Conservation (phyloP, 331 rosid genomes). For the Rosa hybrid region DNA sequence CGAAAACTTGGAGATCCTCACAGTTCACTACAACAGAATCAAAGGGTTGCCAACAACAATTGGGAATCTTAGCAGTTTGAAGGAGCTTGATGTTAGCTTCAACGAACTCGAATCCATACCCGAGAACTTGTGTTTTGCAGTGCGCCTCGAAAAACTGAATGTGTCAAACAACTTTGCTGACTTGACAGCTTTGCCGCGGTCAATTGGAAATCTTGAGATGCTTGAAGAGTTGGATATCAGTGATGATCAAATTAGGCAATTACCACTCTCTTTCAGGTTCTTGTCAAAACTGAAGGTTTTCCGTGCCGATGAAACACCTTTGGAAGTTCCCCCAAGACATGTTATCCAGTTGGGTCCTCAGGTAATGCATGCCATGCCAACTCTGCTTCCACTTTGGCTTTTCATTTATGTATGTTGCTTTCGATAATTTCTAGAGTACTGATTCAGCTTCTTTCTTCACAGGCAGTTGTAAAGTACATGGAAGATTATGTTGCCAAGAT, state of each 20-base stretch:
- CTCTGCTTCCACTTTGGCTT: slow-evolving; percentile 1
- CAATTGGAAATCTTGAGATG: slow-evolving; percentile 83
- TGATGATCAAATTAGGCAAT: slow-evolving; percentile 66
- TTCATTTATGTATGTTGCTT: slow-evolving; percentile 7
- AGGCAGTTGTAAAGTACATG: slow-evolving; percentile 89
- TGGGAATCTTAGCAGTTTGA: slow-evolving; percentile 58
- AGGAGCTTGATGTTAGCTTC: slow-evolving; percentile 92
- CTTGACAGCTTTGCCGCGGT: slow-evolving; percentile 71
- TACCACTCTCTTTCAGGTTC: slow-evolving; percentile 77
- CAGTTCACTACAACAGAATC: slow-evolving; percentile 80
- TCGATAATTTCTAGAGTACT: neutral
- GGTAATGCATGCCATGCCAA: slow-evolving; percentile 38
- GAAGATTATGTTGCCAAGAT: slow-evolving; percentile 51
- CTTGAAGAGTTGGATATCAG: slow-evolving; percentile 97
- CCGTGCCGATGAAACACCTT: slow-evolving; percentile 72
- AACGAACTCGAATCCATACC: slow-evolving; percentile 74
- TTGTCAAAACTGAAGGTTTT: slow-evolving; percentile 65
- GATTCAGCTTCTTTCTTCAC: slow-evolving; percentile 23
- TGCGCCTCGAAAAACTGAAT: slow-evolving; percentile 59
- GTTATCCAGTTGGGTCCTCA: slow-evolving; percentile 76
- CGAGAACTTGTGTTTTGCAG: slow-evolving; percentile 72
- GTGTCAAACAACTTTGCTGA: slow-evolving; percentile 86
- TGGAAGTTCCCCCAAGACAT: slow-evolving; percentile 77
- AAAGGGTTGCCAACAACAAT: slow-evolving; percentile 71
- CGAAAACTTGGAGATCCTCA: slow-evolving; percentile 62